Evolutionary conservation across 2,329 filamentous ascomycete genomes (phyloP), one percentile per base, ranked within the genome.

Genomic region (Colletotrichum eleusines): DNA sequence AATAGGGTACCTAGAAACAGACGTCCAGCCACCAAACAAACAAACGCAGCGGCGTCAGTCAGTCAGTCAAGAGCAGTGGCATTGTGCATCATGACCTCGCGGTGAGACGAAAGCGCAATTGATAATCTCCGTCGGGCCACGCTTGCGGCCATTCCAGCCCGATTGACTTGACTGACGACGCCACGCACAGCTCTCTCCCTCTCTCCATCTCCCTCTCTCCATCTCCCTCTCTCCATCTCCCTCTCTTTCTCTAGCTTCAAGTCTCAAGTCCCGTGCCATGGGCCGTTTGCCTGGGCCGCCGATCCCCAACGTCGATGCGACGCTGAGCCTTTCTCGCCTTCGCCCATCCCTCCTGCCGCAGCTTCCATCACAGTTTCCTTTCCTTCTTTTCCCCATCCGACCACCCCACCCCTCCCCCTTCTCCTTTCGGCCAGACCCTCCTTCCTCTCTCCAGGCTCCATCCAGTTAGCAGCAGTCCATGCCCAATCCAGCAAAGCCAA

Each of bases 61-160:
- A n/a, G n/a, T n/a, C n/a, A n/a, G n/a, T 8, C 38, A 40, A 40
- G 14, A 40, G 12, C 38, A n/a, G n/a, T n/a, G n/a, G n/a, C n/a
- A n/a, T n/a, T n/a, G n/a, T 31, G n/a, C 28, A 48, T 1, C 2
- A 7, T 3, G n/a, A n/a, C n/a, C n/a, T n/a, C 12, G 18, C 20
- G 44, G 55, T 61, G 67, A 67, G 63, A 70, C 60, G 63, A 67
- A 53, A 23, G 44, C 8, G 44, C 44, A 8, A 46, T 46, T 46
- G 44, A 46, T 46, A 67, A 61, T 67, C 33, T 72, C 91, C 33
- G 35, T 23, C 18, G 12, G 53, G 14, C 53, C 31, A 14, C 66
- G 35, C 23, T 35, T 35, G 46, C 44, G 40, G 51, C 61, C 53
- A 51, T 44, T 67, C 51, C 33, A 57, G 53, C 55, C n/a, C n/a